Conservation (phyloP, 1,284 basidiomycete genomes). For the Cystobasidium pallidum region DNA sequence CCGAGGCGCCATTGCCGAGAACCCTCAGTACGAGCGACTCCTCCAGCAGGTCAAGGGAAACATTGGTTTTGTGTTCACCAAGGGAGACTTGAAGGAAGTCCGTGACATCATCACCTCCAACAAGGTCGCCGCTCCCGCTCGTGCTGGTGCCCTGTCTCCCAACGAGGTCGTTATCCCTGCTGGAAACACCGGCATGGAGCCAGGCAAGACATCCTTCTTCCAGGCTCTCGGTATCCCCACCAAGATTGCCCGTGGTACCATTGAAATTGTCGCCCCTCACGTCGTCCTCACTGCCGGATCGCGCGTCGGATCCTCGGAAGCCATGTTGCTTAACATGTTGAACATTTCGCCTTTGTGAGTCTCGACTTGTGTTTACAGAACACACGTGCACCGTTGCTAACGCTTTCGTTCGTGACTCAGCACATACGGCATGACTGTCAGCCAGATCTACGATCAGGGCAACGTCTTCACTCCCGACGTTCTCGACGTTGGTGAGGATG, state of each 20-base stretch:
- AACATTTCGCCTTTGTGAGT: constrained; percentile 64
- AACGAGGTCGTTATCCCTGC: constrained; percentile 88
- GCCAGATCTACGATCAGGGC: constrained; percentile 89
- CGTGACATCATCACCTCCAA: constrained; percentile 90
- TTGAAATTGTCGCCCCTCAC: constrained; percentile 98
- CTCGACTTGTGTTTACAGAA: background rate
- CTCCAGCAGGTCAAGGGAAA: constrained; percentile 95
- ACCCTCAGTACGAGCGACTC: constrained; percentile 93
- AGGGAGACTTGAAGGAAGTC: constrained; percentile 88
- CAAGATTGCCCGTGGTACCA: constrained; percentile 99
- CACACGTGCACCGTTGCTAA: background rate
- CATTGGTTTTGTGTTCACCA: constrained; percentile 99
- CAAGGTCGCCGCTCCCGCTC: constrained; percentile 97
- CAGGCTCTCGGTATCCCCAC: constrained; percentile 99
- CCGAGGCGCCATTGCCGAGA: constrained; percentile 83
- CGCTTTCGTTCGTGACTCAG: constrained; percentile 62
- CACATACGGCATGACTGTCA: constrained; percentile 97
- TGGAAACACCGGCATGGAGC: constrained; percentile 99
- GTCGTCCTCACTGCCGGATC: constrained; percentile 90
- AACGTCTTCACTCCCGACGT: constrained; percentile 85
- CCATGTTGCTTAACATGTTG: constrained; percentile 97
- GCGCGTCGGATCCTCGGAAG: constrained; percentile 96
- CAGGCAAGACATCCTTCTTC: constrained; percentile 99
- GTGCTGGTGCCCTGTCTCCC: constrained; percentile 95
- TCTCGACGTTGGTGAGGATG: constrained; percentile 89